These are phyloP conservation scores for Diaporthe sp. DNA, from an alignment of 2,329 filamentous ascomycete genomes.

Conservation along the genomic window DNA sequence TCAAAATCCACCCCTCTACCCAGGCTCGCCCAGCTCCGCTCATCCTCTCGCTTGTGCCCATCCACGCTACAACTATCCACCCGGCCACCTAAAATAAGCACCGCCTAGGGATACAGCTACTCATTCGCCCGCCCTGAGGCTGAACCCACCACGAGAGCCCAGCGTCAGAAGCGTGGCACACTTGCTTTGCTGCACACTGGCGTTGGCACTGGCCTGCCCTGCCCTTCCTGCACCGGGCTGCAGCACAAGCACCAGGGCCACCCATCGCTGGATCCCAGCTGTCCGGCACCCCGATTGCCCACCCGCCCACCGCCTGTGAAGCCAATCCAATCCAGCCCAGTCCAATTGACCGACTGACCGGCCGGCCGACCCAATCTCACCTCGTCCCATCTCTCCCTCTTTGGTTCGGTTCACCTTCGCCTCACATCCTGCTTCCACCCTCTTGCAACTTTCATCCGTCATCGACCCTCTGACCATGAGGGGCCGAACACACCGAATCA, in stretches of 20 bases:
- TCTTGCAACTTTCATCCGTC: slow-evolving; percentile 20
- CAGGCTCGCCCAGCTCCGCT: slow-evolving; percentile 25
- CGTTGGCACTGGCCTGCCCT: neutral
- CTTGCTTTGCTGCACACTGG: neutral
- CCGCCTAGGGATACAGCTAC: neutral
- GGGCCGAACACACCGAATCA: slow-evolving; percentile 27
- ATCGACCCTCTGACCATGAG: slow-evolving; percentile 36
- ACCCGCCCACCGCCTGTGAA: slow-evolving; percentile 13
- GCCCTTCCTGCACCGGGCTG: neutral
- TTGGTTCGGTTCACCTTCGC: slow-evolving; percentile 17
- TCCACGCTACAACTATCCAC: neutral
- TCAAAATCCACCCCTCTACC: slow-evolving; percentile 11
- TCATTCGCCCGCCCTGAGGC: slow-evolving; percentile 27
- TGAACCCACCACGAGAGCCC: slow-evolving; percentile 7
- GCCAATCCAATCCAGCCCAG: neutral
- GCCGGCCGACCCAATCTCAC: slow-evolving; percentile 32
- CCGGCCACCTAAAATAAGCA: slow-evolving; percentile 11
- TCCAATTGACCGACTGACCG: slow-evolving; percentile 16
- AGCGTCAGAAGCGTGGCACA: slow-evolving; percentile 10
- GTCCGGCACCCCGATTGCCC: slow-evolving; percentile 19
- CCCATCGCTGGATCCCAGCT: slow-evolving; percentile 20
- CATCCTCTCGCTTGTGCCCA: slow-evolving; percentile 10
- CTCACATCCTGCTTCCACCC: slow-evolving; percentile 23
- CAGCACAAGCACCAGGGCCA: neutral
- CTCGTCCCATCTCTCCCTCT: slow-evolving; percentile 32